Conservation (phyloP, 192 early-diverging fungal species). For the Piromyces sp. region DNA sequence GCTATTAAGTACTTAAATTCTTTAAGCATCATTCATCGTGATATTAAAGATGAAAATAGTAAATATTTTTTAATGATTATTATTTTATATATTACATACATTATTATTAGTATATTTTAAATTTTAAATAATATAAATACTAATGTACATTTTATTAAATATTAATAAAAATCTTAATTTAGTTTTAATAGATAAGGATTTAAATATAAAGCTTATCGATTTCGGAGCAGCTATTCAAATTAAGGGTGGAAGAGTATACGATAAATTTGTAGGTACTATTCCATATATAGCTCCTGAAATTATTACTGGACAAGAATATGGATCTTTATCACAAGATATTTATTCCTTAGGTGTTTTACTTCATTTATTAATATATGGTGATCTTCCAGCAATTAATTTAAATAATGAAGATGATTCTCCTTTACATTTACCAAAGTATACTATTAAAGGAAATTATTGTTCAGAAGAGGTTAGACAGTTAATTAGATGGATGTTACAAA, state of each 20-base stretch:
- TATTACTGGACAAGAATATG: not conserved
- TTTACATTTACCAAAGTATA: not conserved
- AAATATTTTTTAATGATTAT: not conserved
- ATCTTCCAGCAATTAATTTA: not conserved
- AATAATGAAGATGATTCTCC: not conserved
- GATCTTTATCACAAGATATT: not conserved
- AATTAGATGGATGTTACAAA: slow-evolving; percentile 46
- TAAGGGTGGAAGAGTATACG: not conserved
- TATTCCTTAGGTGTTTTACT: not conserved
- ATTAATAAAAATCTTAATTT: no score
- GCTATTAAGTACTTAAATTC: slow-evolving; percentile 46
- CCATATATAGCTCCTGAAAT: not conserved
- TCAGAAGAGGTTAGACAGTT: slow-evolving; percentile 26
- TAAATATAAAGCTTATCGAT: slow-evolving; percentile 44
- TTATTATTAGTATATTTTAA: no score
- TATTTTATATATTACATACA: no score
- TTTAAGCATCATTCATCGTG: slow-evolving; percentile 48
- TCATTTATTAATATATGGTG: not conserved
- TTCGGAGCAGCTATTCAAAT: slow-evolving; percentile 28
- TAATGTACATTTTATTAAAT: no score
- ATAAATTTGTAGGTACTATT: not conserved
- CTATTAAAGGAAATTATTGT: not conserved
- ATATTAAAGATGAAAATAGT: slow-evolving; percentile 66
- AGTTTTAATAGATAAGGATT: slow-evolving; percentile 13
- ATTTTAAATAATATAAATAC: no score